These are phyloP conservation scores for Corymbia maculata DNA, from an alignment of 345 rosid genomes.

Conservation along the genomic window DNA sequence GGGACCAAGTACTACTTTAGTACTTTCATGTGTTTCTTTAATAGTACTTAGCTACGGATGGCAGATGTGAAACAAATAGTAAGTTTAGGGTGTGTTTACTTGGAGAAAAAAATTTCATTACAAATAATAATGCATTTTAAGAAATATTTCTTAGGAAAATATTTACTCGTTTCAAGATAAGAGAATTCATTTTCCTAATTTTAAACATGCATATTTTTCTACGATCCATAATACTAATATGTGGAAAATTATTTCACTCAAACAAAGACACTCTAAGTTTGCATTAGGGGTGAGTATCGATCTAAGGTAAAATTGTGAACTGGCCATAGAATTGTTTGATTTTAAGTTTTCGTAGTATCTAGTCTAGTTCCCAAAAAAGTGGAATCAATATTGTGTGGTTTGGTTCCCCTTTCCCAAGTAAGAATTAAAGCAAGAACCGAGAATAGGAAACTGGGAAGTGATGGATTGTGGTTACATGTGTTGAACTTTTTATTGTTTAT, in stretches of 20 bases:
- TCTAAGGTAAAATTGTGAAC: not conserved
- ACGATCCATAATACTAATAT: not conserved
- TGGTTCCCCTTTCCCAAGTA: rapidly evolving
- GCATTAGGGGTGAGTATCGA: not conserved
- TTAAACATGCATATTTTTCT: not conserved
- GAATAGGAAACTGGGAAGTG: not conserved
- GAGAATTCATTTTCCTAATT: not conserved
- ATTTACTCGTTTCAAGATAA: not conserved
- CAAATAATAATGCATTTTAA: not conserved
- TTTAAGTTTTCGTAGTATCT: not conserved
- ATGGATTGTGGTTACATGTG: not conserved
- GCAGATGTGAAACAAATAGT: not conserved
- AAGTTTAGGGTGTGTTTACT: not conserved
- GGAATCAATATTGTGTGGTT: not conserved
- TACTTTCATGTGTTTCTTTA: not conserved
- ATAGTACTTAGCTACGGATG: not conserved
- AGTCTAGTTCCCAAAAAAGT: no score
- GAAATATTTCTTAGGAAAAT: not conserved
- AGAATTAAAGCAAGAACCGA: not conserved
- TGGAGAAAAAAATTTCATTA: not conserved
- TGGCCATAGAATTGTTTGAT: rapidly evolving
- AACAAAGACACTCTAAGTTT: not conserved
- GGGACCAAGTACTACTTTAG: not conserved
- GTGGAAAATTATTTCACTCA: not conserved
- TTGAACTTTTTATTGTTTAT: not conserved